These are phyloP conservation scores for Aspergillus calidoustus DNA, from an alignment of 2,329 filamentous ascomycete genomes.

Conservation along the genomic window DNA sequence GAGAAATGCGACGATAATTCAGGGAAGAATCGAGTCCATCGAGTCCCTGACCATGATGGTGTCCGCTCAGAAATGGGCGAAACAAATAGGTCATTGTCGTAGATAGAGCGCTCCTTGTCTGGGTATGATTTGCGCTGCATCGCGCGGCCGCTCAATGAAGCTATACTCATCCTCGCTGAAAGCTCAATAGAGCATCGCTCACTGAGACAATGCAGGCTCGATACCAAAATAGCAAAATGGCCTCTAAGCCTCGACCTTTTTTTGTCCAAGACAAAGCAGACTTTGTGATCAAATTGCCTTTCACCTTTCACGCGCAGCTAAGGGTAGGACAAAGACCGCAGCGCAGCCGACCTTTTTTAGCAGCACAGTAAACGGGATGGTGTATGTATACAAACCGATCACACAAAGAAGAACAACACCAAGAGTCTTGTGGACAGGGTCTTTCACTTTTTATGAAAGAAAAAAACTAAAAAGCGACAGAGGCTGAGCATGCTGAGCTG, in stretches of 20 bases:
- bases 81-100: conserved; percentile 24
- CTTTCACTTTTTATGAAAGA: background rate
- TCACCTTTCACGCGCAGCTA: background rate
- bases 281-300: background rate
- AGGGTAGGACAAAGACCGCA: background rate
- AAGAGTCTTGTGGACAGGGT: background rate
- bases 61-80: conserved; percentile 31
- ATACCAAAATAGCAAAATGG: background rate
- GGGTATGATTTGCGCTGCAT: background rate
- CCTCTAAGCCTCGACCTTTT: background rate
- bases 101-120: background rate
- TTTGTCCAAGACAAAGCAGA: background rate
- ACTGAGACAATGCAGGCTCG: background rate
- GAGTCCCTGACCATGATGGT: conserved; percentile 25
- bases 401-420: background rate
- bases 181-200: background rate
- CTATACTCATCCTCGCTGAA: background rate
- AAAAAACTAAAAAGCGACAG: background rate
- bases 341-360: background rate
- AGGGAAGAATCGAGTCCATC: conserved; percentile 36
- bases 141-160: background rate
- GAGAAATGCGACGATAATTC: conserved; percentile 35
- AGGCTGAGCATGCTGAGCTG: background rate
- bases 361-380: background rate
- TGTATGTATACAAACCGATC: background rate